Base-by-base conservation (phyloP, 306 rosid species). In the Dryas octopetala region DNA sequence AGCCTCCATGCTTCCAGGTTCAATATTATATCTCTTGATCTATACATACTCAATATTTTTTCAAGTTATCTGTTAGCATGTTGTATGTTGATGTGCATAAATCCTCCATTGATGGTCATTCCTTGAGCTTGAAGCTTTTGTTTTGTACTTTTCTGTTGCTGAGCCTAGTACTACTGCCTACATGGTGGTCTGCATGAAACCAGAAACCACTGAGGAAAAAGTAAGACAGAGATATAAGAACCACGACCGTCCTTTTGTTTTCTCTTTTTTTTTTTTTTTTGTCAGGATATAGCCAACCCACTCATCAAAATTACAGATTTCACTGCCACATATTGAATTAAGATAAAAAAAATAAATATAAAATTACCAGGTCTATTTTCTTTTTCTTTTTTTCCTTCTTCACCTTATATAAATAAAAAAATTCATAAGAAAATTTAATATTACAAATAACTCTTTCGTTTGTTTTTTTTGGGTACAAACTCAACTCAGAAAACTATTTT, bases 1-100 rank as follows among this genome's bases (percentile, higher is more conserved):
- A 89, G 78, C 82, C 96, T 96, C 60, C 93, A 89, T 80, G 86
- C 87, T 78, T 89, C 91, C 85, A 96, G 97, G 97, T 89, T 32
- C 38, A 32, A 66, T 9, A n/a, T 61, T 17, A n/a, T 83, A 62
- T 69, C 23, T 77, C 59, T 62, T 73, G 32, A 32, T 32, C 38
- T 32, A 32, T 32, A 32, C 38, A 32, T 32, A 32, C 1, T 32
- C 38, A 32, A 32, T 32, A 32, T 32, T 32, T 32, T 32, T 32
- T 64, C 71, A 16, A 26, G 9, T 26, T 9, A 12, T 10, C 9
- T 5, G 40, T 63, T 49, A 54, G 26, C 62, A 8, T 62, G 50
- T 4, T 46, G 47, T 43, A 47, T 70, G 19, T 62, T 11, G 3
- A 66, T 26, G 10, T 43, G 3, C n/a, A 53, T 6, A 59, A 77